Conservation (phyloP, 129 eudicot genomes). For the Silybum marianum region DNA sequence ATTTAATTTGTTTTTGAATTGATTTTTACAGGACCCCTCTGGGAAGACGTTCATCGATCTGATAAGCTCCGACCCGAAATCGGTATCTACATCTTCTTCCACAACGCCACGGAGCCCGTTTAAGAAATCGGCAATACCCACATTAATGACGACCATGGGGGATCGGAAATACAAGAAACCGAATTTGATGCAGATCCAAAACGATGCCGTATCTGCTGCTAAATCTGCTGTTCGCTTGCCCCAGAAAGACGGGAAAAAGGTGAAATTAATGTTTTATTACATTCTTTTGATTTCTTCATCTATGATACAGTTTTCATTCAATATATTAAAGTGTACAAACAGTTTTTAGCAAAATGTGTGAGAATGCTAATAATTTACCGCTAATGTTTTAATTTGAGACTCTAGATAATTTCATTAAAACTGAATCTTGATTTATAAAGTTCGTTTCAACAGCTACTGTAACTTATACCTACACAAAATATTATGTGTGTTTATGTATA, state of each 20-base stretch:
- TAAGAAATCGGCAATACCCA: constrained; percentile 29
- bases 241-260: constrained; percentile 53
- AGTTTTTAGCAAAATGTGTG: neutral
- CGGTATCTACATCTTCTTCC: constrained; percentile 27
- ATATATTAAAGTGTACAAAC: neutral
- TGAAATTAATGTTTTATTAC: neutral
- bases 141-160: constrained; percentile 12
- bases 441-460: neutral
- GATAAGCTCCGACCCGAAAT: constrained; percentile 64
- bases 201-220: constrained; percentile 62
- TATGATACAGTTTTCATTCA: neutral
- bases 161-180: constrained; percentile 63
- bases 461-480: neutral
- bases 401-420: neutral
- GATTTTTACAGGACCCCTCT: constrained; percentile 56
- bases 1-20: neutral
- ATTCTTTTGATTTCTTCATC: neutral
- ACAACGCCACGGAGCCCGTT: constrained; percentile 24
- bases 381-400: neutral
- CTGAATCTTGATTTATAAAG: neutral
- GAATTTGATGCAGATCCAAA: constrained; percentile 74
- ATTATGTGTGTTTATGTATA: neutral
- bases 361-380: neutral
- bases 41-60: constrained; percentile 86
- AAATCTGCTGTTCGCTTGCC: constrained; percentile 55